Base-by-base conservation (phyloP, 805 yeast genomes). In the Sporopachydermia quercuum region DNA sequence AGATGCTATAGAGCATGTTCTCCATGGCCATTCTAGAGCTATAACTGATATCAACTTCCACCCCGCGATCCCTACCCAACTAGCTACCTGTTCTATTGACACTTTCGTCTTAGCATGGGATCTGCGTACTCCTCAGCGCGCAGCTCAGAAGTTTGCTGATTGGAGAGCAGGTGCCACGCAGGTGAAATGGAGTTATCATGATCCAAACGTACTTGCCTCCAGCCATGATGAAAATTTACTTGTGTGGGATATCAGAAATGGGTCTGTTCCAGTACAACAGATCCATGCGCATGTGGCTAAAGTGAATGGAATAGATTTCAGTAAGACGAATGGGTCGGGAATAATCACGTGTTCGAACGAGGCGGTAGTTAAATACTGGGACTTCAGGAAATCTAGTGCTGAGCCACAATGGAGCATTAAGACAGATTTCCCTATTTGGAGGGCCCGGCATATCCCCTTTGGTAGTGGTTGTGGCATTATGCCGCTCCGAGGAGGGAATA, bases 131-230 rank as follows among this genome's bases (percentile, higher is more conserved):
- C 89, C 95, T 0, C 35, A 43, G 15, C 62, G 72, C 37, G 94
- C 96, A 0, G 77, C 74, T 3, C 68, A 70, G 43, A 68, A 76
- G 37, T 86, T 84, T 61, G 84, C 95, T n/a, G 95, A 89, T 53
- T 91, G 96, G 93, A 63, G 82, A 42, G 93, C 96, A 1, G 89
- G 93, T 2, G 94, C 96, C 2, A 74, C 94, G 0, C 97, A 89
- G 56, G 96, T 86, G 13, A 86, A 89, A 54, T 91, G 97, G 96
- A 84, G 80, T 54, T 74, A 74, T 46, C 64, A 67, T 36, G 78
- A 87, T 49, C 75, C 85, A 2, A 69, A 81, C 51, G 69, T 86
- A 19, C 52, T 91, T 18, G 96, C 96, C 0, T 77, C 91, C 1
- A 69, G 93, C 4, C 98, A 91, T 54, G 94, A 84, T 50, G 73